phyloP scores from a whole-genome alignment of 192 early-diverging fungal genomes.

The Umbelopsis ramanniana region DNA sequence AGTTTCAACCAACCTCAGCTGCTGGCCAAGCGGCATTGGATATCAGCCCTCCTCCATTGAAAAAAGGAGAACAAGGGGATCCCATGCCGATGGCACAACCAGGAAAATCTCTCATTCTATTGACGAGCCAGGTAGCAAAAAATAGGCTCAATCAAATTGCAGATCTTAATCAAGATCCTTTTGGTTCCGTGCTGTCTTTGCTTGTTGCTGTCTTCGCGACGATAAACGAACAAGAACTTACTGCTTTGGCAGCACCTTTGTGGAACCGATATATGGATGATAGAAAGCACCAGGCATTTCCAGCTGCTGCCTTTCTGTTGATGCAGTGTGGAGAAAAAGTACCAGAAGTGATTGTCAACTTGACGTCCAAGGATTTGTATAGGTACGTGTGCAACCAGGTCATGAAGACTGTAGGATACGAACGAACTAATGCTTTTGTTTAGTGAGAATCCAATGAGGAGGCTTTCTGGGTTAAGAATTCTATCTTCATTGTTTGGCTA shows the following conservation, averaged over 20 bases:
- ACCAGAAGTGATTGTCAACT: constrained; percentile 43
- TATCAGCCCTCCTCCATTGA: constrained; percentile 15
- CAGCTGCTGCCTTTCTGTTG: constrained; percentile 56
- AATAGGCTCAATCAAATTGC: constrained; percentile 35
- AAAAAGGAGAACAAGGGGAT: neutral
- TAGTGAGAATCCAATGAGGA: constrained; percentile 43
- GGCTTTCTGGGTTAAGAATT: constrained; percentile 46
- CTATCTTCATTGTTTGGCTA: constrained; percentile 50
- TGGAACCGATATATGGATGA: constrained; percentile 59
- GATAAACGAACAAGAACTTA: constrained; percentile 44
- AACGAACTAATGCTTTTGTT: neutral
- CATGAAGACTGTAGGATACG: neutral
- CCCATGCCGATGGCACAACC: neutral
- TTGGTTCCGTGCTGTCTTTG: constrained; percentile 48
- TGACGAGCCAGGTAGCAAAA: constrained; percentile 27
- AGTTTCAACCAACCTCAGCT: neutral
- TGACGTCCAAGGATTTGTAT: constrained; percentile 50
- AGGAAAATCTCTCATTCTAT: neutral
- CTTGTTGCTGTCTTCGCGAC: constrained; percentile 57
- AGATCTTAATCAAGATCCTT: constrained; percentile 47
- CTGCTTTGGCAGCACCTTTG: constrained; percentile 39
- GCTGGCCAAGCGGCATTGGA: neutral
- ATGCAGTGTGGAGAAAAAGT: constrained; percentile 60
- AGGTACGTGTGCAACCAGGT: constrained; percentile 37
- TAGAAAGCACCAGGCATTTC: constrained; percentile 41